These are phyloP conservation scores for Pugionium cornutum DNA, from an alignment of 345 rosid genomes.

Conservation along the genomic window DNA sequence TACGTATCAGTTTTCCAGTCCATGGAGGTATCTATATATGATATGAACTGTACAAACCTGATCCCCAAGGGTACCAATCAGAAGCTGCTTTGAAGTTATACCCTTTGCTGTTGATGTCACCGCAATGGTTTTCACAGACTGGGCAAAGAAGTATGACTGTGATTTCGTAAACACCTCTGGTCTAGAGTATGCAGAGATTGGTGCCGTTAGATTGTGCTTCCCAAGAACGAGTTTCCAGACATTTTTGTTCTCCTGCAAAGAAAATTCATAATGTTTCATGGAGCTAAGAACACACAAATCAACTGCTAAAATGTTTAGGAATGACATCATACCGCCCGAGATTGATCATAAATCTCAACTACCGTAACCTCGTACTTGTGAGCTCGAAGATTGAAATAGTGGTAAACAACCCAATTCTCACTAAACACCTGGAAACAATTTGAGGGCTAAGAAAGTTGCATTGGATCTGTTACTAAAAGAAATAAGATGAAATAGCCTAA, in stretches of 20 bases:
- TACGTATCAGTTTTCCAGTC: neutral
- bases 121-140: constrained; percentile 79
- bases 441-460: constrained; percentile 34
- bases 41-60: constrained; percentile 36
- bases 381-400: constrained; percentile 80
- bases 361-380: too few relatives aligned
- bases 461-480: constrained; percentile 10
- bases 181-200: constrained; percentile 78
- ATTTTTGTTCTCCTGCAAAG: constrained; percentile 89
- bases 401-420: constrained; percentile 97
- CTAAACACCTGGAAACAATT: constrained; percentile 72
- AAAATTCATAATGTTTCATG: constrained; percentile 18
- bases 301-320: constrained; percentile 5
- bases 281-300: constrained; percentile 2
- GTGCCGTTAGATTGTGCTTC: constrained; percentile 93
- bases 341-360: constrained; percentile 51
- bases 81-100: constrained; percentile 96
- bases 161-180: constrained; percentile 80
- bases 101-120: constrained; percentile 97
- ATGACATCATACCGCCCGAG: constrained; percentile 76
- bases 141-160: constrained; percentile 92
- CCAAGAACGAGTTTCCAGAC: constrained; percentile 89
- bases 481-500: constrained; percentile 22
- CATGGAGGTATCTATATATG: constrained; percentile 2
- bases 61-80: constrained; percentile 84